phyloP scores from a whole-genome alignment of 495 filamentous ascomycete genomes.

The Penicillium parvum region DNA sequence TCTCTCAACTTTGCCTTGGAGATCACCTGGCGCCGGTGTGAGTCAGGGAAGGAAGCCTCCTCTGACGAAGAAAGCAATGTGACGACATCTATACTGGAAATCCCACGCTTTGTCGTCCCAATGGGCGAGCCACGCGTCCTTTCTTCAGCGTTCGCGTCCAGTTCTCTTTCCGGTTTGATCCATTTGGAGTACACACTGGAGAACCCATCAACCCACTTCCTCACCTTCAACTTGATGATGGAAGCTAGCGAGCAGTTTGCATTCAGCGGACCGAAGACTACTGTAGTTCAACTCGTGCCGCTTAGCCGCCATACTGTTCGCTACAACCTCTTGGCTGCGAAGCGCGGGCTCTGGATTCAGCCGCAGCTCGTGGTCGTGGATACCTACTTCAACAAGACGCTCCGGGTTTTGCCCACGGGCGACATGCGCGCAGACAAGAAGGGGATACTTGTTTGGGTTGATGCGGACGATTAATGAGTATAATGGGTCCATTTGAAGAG shows the following conservation, averaged over 20 bases:
- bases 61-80: conserved; percentile 11
- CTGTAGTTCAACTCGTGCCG: conserved; percentile 71
- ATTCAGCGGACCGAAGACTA: conserved; percentile 83
- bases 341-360: conserved; percentile 63
- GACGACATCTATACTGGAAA: conserved; percentile 55
- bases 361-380: conserved; percentile 74
- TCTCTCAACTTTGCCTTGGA: conserved; percentile 69
- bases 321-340: conserved; percentile 61
- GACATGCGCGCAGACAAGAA: conserved; percentile 72
- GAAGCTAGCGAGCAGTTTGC: conserved; percentile 90
- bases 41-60: conserved; percentile 7
- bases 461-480: conserved; percentile 39
- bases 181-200: conserved; percentile 72
- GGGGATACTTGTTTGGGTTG: conserved; percentile 65
- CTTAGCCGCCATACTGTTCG: conserved; percentile 64
- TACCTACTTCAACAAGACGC: conserved; percentile 81
- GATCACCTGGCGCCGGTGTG: conserved; percentile 67
- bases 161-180: conserved; percentile 38
- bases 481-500: neutral
- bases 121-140: conserved; percentile 85
- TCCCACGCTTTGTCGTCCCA: conserved; percentile 74
- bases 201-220: conserved; percentile 89
- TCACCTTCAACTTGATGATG: conserved; percentile 89
- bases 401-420: conserved; percentile 67
- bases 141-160: conserved; percentile 52